phyloP scores from a whole-genome alignment of 345 rosid species.

The Limnanthes douglasii region DNA sequence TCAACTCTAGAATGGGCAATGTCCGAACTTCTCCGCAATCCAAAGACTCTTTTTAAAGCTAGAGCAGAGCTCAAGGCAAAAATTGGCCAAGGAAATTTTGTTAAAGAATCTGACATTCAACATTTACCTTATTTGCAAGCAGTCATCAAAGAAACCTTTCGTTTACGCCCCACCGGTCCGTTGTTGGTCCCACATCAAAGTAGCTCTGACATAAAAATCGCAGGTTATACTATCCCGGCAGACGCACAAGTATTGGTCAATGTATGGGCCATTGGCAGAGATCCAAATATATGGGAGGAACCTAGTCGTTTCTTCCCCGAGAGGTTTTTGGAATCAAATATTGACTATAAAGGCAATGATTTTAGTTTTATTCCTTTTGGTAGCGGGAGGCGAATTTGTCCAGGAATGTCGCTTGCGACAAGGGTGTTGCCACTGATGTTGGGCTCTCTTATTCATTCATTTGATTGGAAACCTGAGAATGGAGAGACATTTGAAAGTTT shows the following conservation, averaged over 20 bases:
- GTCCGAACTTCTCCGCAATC: slow-evolving; percentile 1
- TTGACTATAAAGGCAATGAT: slow-evolving; percentile 10
- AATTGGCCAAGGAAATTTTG: not conserved
- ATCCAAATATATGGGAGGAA: slow-evolving; percentile 27
- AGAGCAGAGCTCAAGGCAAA: not conserved
- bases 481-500: too few relatives aligned
- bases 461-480: too few relatives aligned
- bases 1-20: slow-evolving; percentile 9
- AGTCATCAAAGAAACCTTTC: slow-evolving; percentile 15
- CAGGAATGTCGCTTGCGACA: slow-evolving; percentile 15
- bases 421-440: too few relatives aligned
- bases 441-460: too few relatives aligned
- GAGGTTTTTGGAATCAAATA: slow-evolving; percentile 11
- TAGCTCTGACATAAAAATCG: slow-evolving; percentile 4
- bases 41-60: not conserved
- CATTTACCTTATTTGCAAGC: slow-evolving; percentile 6
- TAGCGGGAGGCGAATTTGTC: too few relatives aligned
- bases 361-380: slow-evolving; percentile 22
- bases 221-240: slow-evolving; percentile 12
- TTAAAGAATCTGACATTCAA: slow-evolving; percentile 3
- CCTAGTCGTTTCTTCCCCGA: slow-evolving; percentile 17
- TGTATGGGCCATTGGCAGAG: too few relatives aligned
- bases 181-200: slow-evolving; percentile 18
- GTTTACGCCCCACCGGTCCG: too few relatives aligned
- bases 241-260: slow-evolving; percentile 18